Base-by-base conservation (phyloP, 1,139 yeast species). In the Lodderomyces theae region DNA sequence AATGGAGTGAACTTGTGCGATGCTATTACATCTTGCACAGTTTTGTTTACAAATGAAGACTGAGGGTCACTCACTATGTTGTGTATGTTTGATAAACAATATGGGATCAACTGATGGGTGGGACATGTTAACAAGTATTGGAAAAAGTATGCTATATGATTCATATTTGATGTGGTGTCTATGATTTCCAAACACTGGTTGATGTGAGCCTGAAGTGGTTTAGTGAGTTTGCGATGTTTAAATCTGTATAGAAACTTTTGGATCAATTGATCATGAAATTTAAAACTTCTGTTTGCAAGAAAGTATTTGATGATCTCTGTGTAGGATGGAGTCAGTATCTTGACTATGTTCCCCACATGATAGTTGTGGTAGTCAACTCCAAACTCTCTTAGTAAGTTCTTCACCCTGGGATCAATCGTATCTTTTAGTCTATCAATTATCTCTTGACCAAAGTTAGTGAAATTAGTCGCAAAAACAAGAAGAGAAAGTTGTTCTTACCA, bases 51-150 rank as follows among this genome's bases (percentile, higher is more conserved):
- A 30, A 21, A 30, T 10, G 6, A 12, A 2, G 3, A 13, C 15
- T 23, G n/a, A 2, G 3, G 21, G 15, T 23, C 21, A 11, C 30
- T 35, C 31, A 37, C 18, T 11, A 44, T 23, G 13, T 29, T 38
- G 29, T 34, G 37, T 13, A 46, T 22, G 22, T 37, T 46, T 9
- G 44, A 28, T 34, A 48, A 25, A 34, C 49, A 48, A 31, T 43
- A 46, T 5, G 28, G 28, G 19, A 41, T 42, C 6, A 44, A 35
- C 15, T 45, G 41, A 4, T 30, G 19, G 2, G 33, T 23, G 21
- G 42, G 37, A 13, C 33, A 37, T 15, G 31, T 37, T 19, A 41
- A 21, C 28, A 47, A 40, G 35, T 42, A 40, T 18, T 40, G 39
- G 35, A 40, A 45, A 31, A 47, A 34, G 8, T 21, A 21, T 3